A percentile compares a stretch with the other conserved stretches of the same genome.
Evolutionary conservation across 148 eudicot species (phyloP).

Genomic region (Salicornia ramosissima): DNA sequence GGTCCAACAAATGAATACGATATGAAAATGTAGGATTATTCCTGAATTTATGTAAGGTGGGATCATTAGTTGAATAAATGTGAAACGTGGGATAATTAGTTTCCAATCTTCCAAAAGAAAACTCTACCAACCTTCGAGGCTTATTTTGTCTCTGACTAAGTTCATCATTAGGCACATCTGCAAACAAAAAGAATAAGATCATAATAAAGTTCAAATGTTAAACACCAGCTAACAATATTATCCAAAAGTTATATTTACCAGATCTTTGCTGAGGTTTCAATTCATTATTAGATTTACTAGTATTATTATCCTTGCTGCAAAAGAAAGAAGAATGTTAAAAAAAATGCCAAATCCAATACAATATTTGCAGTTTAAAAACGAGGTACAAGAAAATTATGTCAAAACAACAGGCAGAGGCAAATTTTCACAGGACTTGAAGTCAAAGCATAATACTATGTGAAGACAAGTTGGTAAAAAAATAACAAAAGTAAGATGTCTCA

Average conservation of each 20-base stretch:
- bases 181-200: conserved; percentile 10
- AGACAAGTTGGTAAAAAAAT: no score
- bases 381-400: background rate
- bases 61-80: no score
- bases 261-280: conserved; percentile 54
- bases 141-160: conserved; percentile 72
- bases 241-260: conserved; percentile 38
- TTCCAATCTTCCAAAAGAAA: no score
- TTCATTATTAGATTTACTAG: conserved; percentile 41
- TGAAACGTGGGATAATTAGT: no score
- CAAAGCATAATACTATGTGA: no score
- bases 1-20: no score
- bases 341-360: background rate
- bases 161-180: conserved; percentile 66
- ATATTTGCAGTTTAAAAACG: background rate
- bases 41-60: no score
- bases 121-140: conserved; percentile 64
- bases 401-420: background rate
- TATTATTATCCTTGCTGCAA: conserved; percentile 71
- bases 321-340: conserved; percentile 14
- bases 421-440: no score
- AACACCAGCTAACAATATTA: background rate
- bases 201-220: background rate
- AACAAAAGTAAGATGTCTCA: no score
- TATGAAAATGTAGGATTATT: no score